Percentiles rank a stretch among this genome's conserved stretches.
phyloP scores from a whole-genome alignment of 352 stramenopile species.

The Phytophthora constricta region DNA sequence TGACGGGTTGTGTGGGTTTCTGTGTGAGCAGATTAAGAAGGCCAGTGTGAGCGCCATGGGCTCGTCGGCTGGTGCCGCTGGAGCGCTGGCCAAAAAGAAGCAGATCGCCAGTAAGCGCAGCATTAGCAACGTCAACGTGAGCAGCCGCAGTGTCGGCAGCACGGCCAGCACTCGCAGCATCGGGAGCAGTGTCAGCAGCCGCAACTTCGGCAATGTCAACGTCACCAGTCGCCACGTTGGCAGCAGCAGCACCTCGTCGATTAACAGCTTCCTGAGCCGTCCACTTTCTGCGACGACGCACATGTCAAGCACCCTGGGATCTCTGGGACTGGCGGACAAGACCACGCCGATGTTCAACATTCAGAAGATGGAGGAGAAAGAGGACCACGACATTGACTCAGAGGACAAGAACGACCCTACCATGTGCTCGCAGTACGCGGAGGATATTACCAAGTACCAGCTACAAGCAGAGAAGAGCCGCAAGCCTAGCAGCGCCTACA shows the following conservation, averaged over 20 bases:
- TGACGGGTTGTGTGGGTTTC: constrained; percentile 6
- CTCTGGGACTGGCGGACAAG: constrained; percentile 41
- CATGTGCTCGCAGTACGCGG: constrained; percentile 81
- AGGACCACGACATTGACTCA: constrained; percentile 78
- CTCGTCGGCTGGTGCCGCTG: constrained; percentile 26
- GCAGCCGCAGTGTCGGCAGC: constrained; percentile 29
- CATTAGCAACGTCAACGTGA: constrained; percentile 34
- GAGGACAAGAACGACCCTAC: constrained; percentile 70
- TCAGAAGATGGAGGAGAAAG: constrained; percentile 21
- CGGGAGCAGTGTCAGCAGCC: constrained; percentile 13
- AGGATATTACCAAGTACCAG: constrained; percentile 86
- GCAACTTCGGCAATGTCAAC: constrained; percentile 34
- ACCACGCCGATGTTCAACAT: constrained; percentile 31
- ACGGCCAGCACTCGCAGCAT: constrained; percentile 15
- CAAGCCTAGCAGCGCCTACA: constrained; percentile 74
- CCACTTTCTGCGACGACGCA: constrained; percentile 39
- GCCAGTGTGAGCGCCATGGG: constrained; percentile 47
- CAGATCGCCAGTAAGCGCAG: constrained; percentile 49
- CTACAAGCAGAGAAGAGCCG: constrained; percentile 71
- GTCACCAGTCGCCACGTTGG: constrained; percentile 21
- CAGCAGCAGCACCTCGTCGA: constrained; percentile 1
- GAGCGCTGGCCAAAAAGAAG: constrained; percentile 56
- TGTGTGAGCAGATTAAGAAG: constrained; percentile 63
- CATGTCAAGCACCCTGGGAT: constrained; percentile 43
- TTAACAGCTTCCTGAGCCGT: constrained; percentile 28